phyloP scores from a whole-genome alignment of 1,284 basidiomycete species.

The Vanrija pseudolonga region DNA sequence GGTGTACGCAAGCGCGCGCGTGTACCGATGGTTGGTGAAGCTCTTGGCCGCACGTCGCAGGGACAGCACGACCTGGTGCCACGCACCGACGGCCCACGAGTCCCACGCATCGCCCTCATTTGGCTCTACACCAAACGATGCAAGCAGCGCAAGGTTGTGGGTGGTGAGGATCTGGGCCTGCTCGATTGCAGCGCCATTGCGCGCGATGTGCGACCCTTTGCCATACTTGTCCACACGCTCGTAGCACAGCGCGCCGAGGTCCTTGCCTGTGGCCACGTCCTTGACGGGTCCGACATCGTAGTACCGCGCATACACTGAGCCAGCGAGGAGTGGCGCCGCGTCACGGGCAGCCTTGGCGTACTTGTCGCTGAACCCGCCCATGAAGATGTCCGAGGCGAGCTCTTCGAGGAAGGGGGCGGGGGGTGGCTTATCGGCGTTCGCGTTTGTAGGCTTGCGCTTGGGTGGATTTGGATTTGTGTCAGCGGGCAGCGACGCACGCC shows the following conservation, averaged over 20 bases:
- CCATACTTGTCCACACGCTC: not conserved
- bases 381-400: conserved; percentile 9
- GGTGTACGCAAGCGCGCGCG: not conserved
- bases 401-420: conserved; percentile 2
- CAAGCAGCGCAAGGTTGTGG: conserved; percentile 7
- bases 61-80: not conserved
- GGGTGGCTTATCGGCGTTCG: too few relatives aligned
- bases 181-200: conserved; percentile 6
- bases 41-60: not conserved
- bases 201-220: not conserved
- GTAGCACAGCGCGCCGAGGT: conserved; percentile 1
- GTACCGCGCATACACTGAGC: not conserved
- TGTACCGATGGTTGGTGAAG: too few relatives aligned
- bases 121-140: not conserved
- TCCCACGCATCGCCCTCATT: not conserved
- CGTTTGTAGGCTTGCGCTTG: too few relatives aligned
- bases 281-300: conserved; percentile 3
- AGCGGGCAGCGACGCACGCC: not conserved
- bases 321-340: not conserved
- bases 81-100: not conserved
- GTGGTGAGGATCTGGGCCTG: conserved; percentile 11
- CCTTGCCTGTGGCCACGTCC: too few relatives aligned
- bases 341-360: not conserved
- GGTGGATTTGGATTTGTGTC: too few relatives aligned
- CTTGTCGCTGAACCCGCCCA: conserved; percentile 7